These are phyloP conservation scores for Pholiota conissans DNA, from an alignment of 768 basidiomycete genomes.

Conservation along the genomic window DNA sequence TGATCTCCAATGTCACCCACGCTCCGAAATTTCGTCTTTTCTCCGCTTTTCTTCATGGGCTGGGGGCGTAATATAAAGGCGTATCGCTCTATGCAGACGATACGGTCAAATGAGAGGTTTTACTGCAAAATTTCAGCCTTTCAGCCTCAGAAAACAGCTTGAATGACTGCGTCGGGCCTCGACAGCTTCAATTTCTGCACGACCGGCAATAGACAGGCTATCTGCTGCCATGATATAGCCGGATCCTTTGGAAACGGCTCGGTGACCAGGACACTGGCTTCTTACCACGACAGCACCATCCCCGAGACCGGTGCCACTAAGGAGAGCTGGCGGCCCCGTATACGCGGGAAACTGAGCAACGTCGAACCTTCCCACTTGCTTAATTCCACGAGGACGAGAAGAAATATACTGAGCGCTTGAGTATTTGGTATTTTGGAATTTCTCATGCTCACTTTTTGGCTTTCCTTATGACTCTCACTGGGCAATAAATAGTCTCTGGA, in stretches of 20 bases:
- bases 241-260: slow-evolving; percentile 2
- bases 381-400: not conserved
- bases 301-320: not conserved
- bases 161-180: not conserved
- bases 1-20: slow-evolving; percentile 10
- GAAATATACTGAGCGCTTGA: not conserved
- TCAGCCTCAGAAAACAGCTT: not conserved
- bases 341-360: not conserved
- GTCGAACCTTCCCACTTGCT: not conserved
- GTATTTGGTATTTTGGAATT: not conserved
- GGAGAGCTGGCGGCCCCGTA: not conserved
- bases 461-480: not conserved
- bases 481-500: not conserved
- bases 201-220: slow-evolving; percentile 8
- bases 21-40: slow-evolving; percentile 16
- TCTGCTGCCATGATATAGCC: not conserved
- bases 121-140: not conserved
- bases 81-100: not conserved
- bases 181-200: not conserved
- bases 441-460: not conserved
- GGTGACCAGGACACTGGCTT: slow-evolving; percentile 11
- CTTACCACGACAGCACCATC: slow-evolving; percentile 17
- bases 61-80: not conserved
- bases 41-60: not conserved
- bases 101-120: not conserved